Conservation (phyloP, 306 rosid genomes). For the Psophocarpus tetragonolobus region DNA sequence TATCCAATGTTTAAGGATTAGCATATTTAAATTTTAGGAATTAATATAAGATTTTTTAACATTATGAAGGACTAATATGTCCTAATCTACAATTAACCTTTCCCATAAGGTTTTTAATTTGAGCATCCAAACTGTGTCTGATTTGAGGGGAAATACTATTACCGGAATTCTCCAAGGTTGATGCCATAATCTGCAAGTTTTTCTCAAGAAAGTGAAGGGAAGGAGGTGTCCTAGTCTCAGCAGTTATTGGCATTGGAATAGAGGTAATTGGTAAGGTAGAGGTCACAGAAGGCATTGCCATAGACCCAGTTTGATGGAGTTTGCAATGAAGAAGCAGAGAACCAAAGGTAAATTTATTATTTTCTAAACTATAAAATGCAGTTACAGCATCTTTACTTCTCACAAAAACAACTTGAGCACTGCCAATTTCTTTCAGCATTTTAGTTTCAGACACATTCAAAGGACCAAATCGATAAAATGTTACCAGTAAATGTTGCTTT, state of each 20-base stretch:
- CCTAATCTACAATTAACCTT: conserved; percentile 66
- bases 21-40: background rate
- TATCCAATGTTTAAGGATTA: too few species aligned
- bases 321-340: conserved; percentile 47
- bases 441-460: conserved; percentile 63
- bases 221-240: too few species aligned
- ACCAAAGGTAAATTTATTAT: conserved; percentile 49
- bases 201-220: too few species aligned
- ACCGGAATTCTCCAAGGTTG: too few species aligned
- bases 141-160: conserved; percentile 43
- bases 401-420: conserved; percentile 65
- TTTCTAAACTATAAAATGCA: conserved; percentile 58
- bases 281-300: conserved; percentile 21
- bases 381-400: conserved; percentile 54
- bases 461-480: conserved; percentile 74
- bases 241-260: too few species aligned
- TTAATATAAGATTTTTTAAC: background rate
- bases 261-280: conserved; percentile 13
- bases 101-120: conserved; percentile 59
- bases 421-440: conserved; percentile 40
- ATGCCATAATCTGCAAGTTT: too few species aligned
- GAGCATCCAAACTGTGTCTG: conserved; percentile 63
- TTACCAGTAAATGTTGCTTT: conserved; percentile 55
- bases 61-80: background rate
- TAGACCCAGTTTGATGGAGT: too few species aligned